Percentiles rank a stretch among this genome's conserved stretches.
Evolutionary conservation across 352 stramenopile species (phyloP).

Genomic region (Thalassiosira sp.): DNA sequence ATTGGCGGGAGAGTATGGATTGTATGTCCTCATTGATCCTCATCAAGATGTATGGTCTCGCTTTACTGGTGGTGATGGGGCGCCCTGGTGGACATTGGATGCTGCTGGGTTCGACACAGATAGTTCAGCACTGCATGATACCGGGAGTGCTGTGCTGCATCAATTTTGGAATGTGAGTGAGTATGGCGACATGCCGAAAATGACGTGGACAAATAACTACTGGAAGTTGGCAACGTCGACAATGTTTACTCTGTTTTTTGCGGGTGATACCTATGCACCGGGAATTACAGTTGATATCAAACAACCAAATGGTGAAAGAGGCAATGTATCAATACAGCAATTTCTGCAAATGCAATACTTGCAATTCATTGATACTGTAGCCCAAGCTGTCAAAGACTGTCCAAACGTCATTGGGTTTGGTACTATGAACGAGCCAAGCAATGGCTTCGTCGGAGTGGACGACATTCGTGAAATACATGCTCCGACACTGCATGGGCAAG

Average conservation of each 20-base stretch:
- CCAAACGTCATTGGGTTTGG: slow-evolving; percentile 89
- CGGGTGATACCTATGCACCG: slow-evolving; percentile 82
- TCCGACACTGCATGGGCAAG: slow-evolving; percentile 9
- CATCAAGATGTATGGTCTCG: slow-evolving; percentile 92
- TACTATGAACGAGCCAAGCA: slow-evolving; percentile 87
- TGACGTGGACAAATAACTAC: slow-evolving; percentile 92
- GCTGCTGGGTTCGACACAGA: slow-evolving; percentile 83
- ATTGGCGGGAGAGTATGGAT: slow-evolving; percentile 78
- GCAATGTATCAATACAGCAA: slow-evolving; percentile 78
- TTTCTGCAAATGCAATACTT: slow-evolving; percentile 88
- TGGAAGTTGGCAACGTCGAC: slow-evolving; percentile 88
- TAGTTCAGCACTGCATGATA: slow-evolving; percentile 83
- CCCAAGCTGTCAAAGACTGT: slow-evolving; percentile 81
- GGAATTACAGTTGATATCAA: slow-evolving; percentile 82
- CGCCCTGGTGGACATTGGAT: slow-evolving; percentile 89
- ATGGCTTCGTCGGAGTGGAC: slow-evolving; percentile 33
- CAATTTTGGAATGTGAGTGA: not conserved
- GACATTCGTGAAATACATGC: slow-evolving; percentile 10
- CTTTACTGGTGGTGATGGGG: slow-evolving; percentile 88
- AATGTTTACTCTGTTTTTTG: slow-evolving; percentile 92
- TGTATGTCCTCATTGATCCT: slow-evolving; percentile 89
- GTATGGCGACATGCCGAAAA: slow-evolving; percentile 65
- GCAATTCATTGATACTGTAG: slow-evolving; percentile 77
- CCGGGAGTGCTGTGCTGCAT: not conserved
- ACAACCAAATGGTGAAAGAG: slow-evolving; percentile 14